Base-by-base conservation (phyloP, 306 rosid genomes). In the Prosopis cineraria region DNA sequence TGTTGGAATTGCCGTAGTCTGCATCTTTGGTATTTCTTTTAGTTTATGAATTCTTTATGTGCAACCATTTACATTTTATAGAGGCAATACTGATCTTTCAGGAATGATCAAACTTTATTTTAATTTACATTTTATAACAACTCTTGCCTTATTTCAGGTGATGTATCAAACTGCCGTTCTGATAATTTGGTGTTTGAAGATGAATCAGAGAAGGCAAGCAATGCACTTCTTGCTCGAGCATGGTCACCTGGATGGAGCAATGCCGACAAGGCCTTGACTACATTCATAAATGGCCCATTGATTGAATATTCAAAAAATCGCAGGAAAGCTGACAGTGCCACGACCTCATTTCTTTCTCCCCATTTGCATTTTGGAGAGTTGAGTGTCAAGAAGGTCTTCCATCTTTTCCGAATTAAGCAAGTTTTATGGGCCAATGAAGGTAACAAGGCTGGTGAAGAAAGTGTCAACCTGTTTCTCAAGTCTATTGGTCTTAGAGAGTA, bases 231-330 rank as follows among this genome's bases (percentile, higher is more conserved):
- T 24, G 91, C 98, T 59, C 86, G 99, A 85, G 99, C 98, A 68
- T 96, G 99, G 99, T 86, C 98, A 83, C 98, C 99, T 1, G 99
- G 99, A 22, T 96, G 99, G 99, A 93, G 97, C 88, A 91, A 85
- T 33, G 99, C 97, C 6, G 93, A 96, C 78, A 96, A 90, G 85
- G 96, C 99, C 14, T 75, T 93, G 20, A 89, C 96, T 11, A 59
- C 90, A 43, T 96, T 96, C 76, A 76, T 96, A 31, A 93, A 96
- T n/a, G 99, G 99, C 33, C 94, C 97, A 37, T 80, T 93, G 41
- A 80, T 93, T 4, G 98, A 96, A 79, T 96, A 96, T 78, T 88
- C 97, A 0, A 79, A 65, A 74, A 96, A 96, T 62, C 89, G 96
- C 48, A 87, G 98, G 85, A 96, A 96, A 84, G 99, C 98, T 7